Percentiles rank a stretch among this genome's conserved stretches.
phyloP scores from a whole-genome alignment of 495 filamentous ascomycete genomes.

The Penicillium nucicola region DNA sequence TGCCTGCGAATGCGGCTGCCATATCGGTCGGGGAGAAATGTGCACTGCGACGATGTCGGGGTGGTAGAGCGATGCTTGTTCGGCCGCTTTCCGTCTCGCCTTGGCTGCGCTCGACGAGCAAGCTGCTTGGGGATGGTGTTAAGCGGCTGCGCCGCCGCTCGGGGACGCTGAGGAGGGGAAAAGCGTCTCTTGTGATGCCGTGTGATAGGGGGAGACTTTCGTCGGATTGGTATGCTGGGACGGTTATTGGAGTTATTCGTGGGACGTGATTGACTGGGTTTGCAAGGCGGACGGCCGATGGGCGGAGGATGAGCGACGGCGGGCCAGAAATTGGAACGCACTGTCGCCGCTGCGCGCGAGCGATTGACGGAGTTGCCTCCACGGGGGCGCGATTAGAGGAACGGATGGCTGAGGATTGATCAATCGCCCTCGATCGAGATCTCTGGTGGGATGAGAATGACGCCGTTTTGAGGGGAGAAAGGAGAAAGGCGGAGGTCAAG shows the following conservation, averaged over 20 bases:
- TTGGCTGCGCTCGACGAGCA: slow-evolving; percentile 62
- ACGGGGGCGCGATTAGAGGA: slow-evolving; percentile 14
- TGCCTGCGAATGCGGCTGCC: slow-evolving; percentile 39
- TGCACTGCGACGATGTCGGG: slow-evolving; percentile 44
- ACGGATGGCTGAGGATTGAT: slow-evolving; percentile 8
- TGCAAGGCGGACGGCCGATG: slow-evolving; percentile 40
- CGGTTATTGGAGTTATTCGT: slow-evolving; percentile 39
- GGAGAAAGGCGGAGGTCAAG: slow-evolving; percentile 11
- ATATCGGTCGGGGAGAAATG: slow-evolving; percentile 40
- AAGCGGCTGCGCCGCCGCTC: slow-evolving; percentile 60
- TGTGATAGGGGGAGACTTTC: slow-evolving; percentile 37
- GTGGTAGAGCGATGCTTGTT: slow-evolving; percentile 66
- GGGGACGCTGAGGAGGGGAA: slow-evolving; percentile 66
- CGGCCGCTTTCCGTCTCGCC: slow-evolving; percentile 54
- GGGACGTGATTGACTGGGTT: slow-evolving; percentile 51
- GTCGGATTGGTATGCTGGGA: slow-evolving; percentile 31
- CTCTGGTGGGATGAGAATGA: slow-evolving; percentile 21
- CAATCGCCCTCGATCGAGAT: slow-evolving; percentile 31
- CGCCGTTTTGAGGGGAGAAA: slow-evolving; percentile 33
- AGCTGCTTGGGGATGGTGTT: slow-evolving; percentile 53
- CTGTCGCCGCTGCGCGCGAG: slow-evolving; percentile 25
- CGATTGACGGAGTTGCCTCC: slow-evolving; percentile 26
- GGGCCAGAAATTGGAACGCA: slow-evolving; percentile 24
- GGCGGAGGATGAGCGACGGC: slow-evolving; percentile 32
- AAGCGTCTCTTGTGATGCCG: slow-evolving; percentile 48